These are phyloP conservation scores for Drechslera avenae DNA, from an alignment of 2,329 filamentous ascomycete species.

Conservation along the genomic window DNA sequence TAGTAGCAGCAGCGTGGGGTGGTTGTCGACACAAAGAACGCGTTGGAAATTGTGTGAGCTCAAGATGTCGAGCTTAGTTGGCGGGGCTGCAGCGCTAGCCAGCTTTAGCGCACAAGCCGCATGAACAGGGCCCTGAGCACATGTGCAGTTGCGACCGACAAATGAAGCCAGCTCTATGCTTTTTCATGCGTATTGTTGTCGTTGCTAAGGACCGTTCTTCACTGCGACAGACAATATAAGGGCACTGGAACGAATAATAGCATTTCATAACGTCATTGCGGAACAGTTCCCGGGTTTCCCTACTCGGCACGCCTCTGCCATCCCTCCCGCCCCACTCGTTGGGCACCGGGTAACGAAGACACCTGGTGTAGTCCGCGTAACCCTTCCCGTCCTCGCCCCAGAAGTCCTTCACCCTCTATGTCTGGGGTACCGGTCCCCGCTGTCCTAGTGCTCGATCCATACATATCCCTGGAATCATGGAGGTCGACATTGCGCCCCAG, in stretches of 20 bases:
- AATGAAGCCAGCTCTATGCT: constrained; percentile 15
- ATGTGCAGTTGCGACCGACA: constrained; percentile 7
- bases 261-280: constrained; percentile 11
- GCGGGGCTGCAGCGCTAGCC: constrained; percentile 36
- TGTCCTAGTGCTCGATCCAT: constrained; percentile 21
- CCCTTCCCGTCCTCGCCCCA: constrained; percentile 24
- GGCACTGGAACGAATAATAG: background rate
- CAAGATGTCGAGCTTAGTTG: constrained; percentile 23
- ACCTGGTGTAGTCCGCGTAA: constrained; percentile 28
- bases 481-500: constrained; percentile 79
- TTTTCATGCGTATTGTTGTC: constrained; percentile 4
- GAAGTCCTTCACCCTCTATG: constrained; percentile 31
- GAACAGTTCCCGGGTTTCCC: constrained; percentile 28
- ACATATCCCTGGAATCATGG: constrained; percentile 61
- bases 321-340: constrained; percentile 39
- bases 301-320: constrained; percentile 31
- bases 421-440: constrained; percentile 30
- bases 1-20: background rate
- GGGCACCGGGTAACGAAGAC: constrained; percentile 23
- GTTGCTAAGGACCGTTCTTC: background rate
- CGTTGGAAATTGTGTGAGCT: constrained; percentile 24
- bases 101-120: constrained; percentile 23
- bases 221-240: background rate
- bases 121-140: constrained; percentile 22
- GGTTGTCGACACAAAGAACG: constrained; percentile 1